Base-by-base conservation (phyloP, 345 rosid genomes). In the Viola odorata region DNA sequence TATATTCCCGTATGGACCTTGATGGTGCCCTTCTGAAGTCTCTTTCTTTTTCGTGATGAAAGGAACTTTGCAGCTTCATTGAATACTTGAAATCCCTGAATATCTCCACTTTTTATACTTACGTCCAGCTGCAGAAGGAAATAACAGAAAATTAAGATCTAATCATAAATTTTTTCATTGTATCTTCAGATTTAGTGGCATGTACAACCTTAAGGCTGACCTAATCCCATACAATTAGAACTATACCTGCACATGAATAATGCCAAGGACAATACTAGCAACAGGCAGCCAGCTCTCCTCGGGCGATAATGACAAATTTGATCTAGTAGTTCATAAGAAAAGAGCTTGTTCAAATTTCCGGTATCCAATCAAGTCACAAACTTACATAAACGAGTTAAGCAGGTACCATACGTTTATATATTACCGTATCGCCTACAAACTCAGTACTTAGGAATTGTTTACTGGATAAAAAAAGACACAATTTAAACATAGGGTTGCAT, bases 271-370 rank as follows among this genome's bases (percentile, higher is more conserved):
- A 37, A 94, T 90, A 81, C 99, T 88, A 57, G 96, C 81, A 75
- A 94, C 73, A 42, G 99, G 97, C 74, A 94, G 75, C 99, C 97
- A 94, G 66, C 89, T 88, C 47, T 94, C 99, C 44, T 88, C 89
- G 3, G 95, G 86, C 12, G 95, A 90, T 15, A 94, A 69, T 1
- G 97, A 86, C 45, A 94, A 77, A 66, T 82, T 90, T 14, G 97
- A 82, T 80, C 97, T 94, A 73, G 69, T 48, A 62, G 65, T 55
- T 55, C 40, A 54, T 37, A 61, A 37, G 3, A 61, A 65, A 65
- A 38, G 50, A 11, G 47, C 48, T 4, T 12, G 53, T 41, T 14
- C 53, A 50, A 64, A 58, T 60, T 57, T 40, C 47, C 60, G 14
- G 54, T 13, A 50, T 17, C 38, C 23, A 49, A 41, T 62, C 17